Conservation (phyloP, 148 eudicot genomes). For the Beta vulgaris region DNA sequence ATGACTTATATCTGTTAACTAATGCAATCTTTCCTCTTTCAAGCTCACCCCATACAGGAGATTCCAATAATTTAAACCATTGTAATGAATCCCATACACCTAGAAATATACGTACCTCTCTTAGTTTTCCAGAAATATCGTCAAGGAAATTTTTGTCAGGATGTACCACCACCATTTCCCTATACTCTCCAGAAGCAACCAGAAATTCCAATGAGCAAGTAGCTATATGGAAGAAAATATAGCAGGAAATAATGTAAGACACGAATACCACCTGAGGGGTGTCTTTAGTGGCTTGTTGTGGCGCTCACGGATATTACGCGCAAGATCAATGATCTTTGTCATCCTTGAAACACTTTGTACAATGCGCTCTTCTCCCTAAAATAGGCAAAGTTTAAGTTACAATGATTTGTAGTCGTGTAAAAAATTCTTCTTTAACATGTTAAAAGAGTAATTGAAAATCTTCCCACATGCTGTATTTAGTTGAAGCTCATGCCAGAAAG, state of each 20-base stretch:
- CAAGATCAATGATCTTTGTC: constrained; percentile 89
- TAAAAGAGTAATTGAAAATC: neutral
- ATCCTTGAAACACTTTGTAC: constrained; percentile 95
- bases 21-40: neutral
- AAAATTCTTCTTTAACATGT: neutral
- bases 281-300: constrained; percentile 91
- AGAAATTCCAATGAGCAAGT: constrained; percentile 2
- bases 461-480: neutral
- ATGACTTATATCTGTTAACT: neutral
- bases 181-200: constrained; percentile 28
- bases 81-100: neutral
- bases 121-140: constrained; percentile 80
- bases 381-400: neutral
- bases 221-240: neutral
- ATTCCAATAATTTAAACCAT: neutral
- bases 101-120: constrained; percentile 48
- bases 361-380: constrained; percentile 80
- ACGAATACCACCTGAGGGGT: constrained; percentile 61
- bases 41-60: neutral
- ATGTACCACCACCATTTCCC: constrained; percentile 97
- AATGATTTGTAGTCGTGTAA: neutral
- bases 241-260: neutral
- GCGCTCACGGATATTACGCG: constrained; percentile 94
- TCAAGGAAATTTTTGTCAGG: constrained; percentile 84
- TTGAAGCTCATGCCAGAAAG: neutral